Evolutionary conservation across 2,329 filamentous ascomycete genomes (phyloP).

Genomic region (Teratosphaeria gauchensis): DNA sequence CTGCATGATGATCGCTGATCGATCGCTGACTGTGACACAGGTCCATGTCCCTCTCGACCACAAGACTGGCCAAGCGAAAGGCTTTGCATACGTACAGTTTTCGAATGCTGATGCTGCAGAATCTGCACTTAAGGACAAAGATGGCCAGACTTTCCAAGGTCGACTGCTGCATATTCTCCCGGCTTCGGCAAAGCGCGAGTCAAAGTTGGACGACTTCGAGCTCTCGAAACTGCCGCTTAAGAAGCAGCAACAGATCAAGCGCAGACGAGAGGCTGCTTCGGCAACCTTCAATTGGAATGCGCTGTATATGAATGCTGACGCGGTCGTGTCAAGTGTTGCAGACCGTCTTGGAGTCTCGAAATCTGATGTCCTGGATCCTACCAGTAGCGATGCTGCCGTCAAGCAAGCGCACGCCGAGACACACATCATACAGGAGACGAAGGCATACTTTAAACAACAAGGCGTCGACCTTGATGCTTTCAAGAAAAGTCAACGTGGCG

Average conservation of each 20-base stretch:
- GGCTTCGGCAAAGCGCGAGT: conserved; percentile 69
- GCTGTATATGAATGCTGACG: conserved; percentile 95
- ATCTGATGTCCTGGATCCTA: conserved; percentile 87
- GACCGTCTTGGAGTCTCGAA: conserved; percentile 82
- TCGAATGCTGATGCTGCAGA: conserved; percentile 61
- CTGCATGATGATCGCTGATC: conserved; percentile 4
- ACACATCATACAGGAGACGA: conserved; percentile 90
- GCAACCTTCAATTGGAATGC: conserved; percentile 94
- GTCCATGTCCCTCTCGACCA: conserved; percentile 74
- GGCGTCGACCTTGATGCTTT: conserved; percentile 90
- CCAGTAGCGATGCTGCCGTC: conserved; percentile 83
- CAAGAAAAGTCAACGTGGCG: conserved; percentile 72
- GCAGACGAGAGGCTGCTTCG: conserved; percentile 68
- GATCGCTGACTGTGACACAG: conserved; percentile 38
- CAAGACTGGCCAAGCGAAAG: conserved; percentile 65
- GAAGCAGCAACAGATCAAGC: conserved; percentile 83
- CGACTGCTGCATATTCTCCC: conserved; percentile 85
- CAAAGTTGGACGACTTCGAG: conserved; percentile 75
- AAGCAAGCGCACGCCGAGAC: conserved; percentile 97
- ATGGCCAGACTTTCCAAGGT: conserved; percentile 84
- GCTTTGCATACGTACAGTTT: conserved; percentile 82
- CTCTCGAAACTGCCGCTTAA: conserved; percentile 88
- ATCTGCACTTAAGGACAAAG: conserved; percentile 66
- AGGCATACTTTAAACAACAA: conserved; percentile 77
- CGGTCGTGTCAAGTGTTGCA: conserved; percentile 83